phyloP scores from a whole-genome alignment of 2,329 filamentous ascomycete species.

The Neopestalotiopsis clavispora region DNA sequence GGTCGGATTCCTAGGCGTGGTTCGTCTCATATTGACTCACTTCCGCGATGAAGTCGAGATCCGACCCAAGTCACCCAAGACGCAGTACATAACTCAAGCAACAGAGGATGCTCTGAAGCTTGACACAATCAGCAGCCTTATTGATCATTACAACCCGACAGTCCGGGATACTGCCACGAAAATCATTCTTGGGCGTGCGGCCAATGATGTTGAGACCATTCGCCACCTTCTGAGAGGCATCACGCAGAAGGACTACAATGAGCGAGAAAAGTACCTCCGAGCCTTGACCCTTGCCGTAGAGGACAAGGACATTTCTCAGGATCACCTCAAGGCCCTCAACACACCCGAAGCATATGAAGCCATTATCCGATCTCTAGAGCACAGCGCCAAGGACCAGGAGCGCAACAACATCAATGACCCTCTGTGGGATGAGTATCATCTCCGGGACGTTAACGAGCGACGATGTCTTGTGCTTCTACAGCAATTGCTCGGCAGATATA shows the following conservation, averaged over 20 bases:
- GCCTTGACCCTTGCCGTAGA: conserved; percentile 62
- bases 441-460: conserved; percentile 66
- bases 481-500: conserved; percentile 63
- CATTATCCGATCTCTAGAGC: conserved; percentile 64
- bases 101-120: conserved; percentile 74
- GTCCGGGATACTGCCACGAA: conserved; percentile 72
- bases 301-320: conserved; percentile 39
- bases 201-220: conserved; percentile 62
- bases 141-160: conserved; percentile 73
- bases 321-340: conserved; percentile 53
- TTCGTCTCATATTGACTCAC: conserved; percentile 62
- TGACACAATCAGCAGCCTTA: conserved; percentile 69
- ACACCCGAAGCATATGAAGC: conserved; percentile 57
- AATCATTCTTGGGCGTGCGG: conserved; percentile 59
- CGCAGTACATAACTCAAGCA: conserved; percentile 76
- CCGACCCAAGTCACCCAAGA: conserved; percentile 66
- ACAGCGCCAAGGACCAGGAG: conserved; percentile 55
- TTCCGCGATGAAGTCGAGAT: conserved; percentile 71
- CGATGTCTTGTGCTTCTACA: conserved; percentile 62
- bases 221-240: conserved; percentile 61
- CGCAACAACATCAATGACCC: conserved; percentile 58
- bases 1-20: conserved; percentile 60
- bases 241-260: conserved; percentile 61
- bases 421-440: conserved; percentile 66
- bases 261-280: conserved; percentile 60